A percentile compares a stretch with the other conserved stretches of the same genome.
phyloP scores from a whole-genome alignment of 2,329 filamentous ascomycete genomes.

The Diplodia intermedia region DNA sequence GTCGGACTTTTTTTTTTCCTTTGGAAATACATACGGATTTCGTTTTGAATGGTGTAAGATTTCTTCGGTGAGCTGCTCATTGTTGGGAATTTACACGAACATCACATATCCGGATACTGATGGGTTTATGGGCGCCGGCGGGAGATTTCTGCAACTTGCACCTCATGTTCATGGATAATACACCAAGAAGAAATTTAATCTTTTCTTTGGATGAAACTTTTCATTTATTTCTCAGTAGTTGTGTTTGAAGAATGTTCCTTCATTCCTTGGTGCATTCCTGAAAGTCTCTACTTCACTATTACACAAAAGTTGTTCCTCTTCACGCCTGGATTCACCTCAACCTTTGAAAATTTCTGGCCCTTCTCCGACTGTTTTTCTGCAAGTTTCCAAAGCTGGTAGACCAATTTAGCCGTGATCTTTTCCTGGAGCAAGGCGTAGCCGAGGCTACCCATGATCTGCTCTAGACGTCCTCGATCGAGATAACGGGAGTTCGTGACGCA shows the following conservation, averaged over 20 bases:
- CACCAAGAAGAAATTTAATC: not conserved
- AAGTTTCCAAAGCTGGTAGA: slow-evolving; percentile 85
- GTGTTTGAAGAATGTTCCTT: not conserved
- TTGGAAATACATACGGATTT: not conserved
- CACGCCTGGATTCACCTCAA: slow-evolving; percentile 75
- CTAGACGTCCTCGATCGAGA: slow-evolving; percentile 72
- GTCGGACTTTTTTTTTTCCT: not conserved
- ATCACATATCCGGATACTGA: not conserved
- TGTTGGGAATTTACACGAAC: not conserved
- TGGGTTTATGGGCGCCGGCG: not conserved
- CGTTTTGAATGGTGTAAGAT: not conserved
- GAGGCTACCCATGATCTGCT: slow-evolving; percentile 75
- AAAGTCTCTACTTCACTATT: slow-evolving; percentile 58
- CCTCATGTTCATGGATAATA: not conserved
- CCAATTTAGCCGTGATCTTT: slow-evolving; percentile 82
- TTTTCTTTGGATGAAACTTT: not conserved
- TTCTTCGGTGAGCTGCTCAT: not conserved
- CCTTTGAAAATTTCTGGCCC: slow-evolving; percentile 67
- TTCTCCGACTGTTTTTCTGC: slow-evolving; percentile 40
- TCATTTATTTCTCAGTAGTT: not conserved
- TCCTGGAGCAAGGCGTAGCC: slow-evolving; percentile 71
- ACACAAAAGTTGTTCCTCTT: slow-evolving; percentile 92
- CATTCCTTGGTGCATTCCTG: not conserved
- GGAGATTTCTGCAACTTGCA: not conserved
- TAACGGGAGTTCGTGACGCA: slow-evolving; percentile 93